Conservation (phyloP, 1,139 yeast genomes). For the Geotrichum fermentans region DNA sequence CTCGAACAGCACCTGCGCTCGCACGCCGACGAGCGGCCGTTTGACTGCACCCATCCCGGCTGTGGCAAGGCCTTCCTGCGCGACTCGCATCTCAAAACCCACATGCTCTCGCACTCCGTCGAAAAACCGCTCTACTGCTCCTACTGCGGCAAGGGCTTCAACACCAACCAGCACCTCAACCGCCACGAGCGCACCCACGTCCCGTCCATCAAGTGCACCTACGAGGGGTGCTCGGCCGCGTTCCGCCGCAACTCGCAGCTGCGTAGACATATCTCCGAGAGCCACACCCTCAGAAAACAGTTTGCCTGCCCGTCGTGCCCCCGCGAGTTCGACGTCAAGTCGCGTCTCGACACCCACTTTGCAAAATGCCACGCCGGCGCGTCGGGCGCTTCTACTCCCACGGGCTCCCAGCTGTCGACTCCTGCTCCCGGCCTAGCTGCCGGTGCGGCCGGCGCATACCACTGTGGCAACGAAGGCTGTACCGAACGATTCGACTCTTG, state of each 20-base stretch:
- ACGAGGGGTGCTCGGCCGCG: slow-evolving; percentile 57
- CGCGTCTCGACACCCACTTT: slow-evolving; percentile 36
- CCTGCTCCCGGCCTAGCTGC: slow-evolving; percentile 2
- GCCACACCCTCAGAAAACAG: slow-evolving; percentile 43
- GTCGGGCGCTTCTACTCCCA: slow-evolving; percentile 10
- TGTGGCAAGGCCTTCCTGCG: slow-evolving; percentile 69
- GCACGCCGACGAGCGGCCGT: slow-evolving; percentile 79
- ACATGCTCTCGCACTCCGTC: slow-evolving; percentile 51
- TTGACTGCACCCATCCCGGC: slow-evolving; percentile 48
- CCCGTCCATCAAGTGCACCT: slow-evolving; percentile 58
- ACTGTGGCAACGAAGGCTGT: slow-evolving; percentile 61
- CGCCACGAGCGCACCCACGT: slow-evolving; percentile 79
- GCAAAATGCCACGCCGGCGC: slow-evolving; percentile 31
- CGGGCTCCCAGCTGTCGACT: slow-evolving; percentile 1
- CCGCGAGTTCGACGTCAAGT: slow-evolving; percentile 36
- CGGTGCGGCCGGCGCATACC: slow-evolving; percentile 25
- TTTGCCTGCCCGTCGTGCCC: slow-evolving; percentile 34
- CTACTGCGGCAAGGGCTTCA: slow-evolving; percentile 77
- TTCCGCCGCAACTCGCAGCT: slow-evolving; percentile 78
- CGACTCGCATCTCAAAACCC: slow-evolving; percentile 75
- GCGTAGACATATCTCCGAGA: slow-evolving; percentile 62
- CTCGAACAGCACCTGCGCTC: slow-evolving; percentile 70
- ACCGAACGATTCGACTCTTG: slow-evolving; percentile 63
- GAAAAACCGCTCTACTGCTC: slow-evolving; percentile 73
- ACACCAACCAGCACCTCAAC: slow-evolving; percentile 72